Percentiles rank a stretch among this genome's conserved stretches.
phyloP scores from a whole-genome alignment of 2,329 filamentous ascomycete species.

The Magnaporthiopsis rhizophila region DNA sequence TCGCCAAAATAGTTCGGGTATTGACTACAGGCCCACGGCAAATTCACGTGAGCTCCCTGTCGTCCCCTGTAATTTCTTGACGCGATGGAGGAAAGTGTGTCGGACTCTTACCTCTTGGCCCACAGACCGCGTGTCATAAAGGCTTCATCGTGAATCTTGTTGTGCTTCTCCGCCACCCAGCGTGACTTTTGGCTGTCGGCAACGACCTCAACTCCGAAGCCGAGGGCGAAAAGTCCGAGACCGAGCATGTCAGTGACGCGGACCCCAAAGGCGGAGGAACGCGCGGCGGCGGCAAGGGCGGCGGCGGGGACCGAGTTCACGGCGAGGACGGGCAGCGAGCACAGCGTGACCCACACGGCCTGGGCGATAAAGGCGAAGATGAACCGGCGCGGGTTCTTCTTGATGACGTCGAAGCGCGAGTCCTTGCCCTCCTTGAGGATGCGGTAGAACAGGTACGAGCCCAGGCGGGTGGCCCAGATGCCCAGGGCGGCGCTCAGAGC shows the following conservation, averaged over 20 bases:
- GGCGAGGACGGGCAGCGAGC: conserved; percentile 55
- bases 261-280: neutral
- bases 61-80: neutral
- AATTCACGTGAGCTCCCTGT: neutral
- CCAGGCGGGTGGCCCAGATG: conserved; percentile 56
- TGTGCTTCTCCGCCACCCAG: conserved; percentile 53
- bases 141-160: conserved; percentile 58
- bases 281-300: conserved; percentile 40
- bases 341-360: conserved; percentile 61
- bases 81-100: neutral
- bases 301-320: conserved; percentile 53
- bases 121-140: conserved; percentile 59
- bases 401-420: conserved; percentile 36
- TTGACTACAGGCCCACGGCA: conserved; percentile 23
- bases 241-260: conserved; percentile 30
- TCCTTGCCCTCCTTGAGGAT: conserved; percentile 53
- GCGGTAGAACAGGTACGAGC: conserved; percentile 55
- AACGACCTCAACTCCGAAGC: conserved; percentile 50
- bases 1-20: conserved; percentile 72
- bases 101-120: conserved; percentile 37
- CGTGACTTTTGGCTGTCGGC: conserved; percentile 57
- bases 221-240: conserved; percentile 45
- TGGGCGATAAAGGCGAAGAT: conserved; percentile 39
- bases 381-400: conserved; percentile 27
- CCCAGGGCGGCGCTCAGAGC: conserved; percentile 29